Base-by-base conservation (phyloP, 257 asterid genomes). In the Paraleonurus japonicus region DNA sequence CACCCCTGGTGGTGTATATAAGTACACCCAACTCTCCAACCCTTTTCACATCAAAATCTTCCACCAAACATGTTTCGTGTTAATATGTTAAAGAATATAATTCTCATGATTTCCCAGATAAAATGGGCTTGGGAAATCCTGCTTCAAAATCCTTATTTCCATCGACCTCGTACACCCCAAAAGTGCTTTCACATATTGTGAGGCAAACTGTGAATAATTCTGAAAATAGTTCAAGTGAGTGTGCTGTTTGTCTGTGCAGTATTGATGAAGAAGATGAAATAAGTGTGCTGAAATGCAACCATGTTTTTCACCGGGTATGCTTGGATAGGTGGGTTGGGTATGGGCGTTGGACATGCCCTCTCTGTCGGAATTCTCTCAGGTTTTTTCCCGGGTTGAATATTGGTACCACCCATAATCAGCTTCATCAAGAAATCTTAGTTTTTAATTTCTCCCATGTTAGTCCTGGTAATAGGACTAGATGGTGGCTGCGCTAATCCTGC, bases 261-360 rank as follows among this genome's bases (percentile, higher is more conserved):
- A 39, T 80, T 8, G 58, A 27, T 0, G 81, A 23, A 17, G 81
- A 72, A 0, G 87, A 80, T 1, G 77, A 83, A 12, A 65, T 77
- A 58, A 39, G 81, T 24, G 80, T 70, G 76, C 71, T 83, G 51
- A 78, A 24, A 27, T 83, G 85, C 64, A 32, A 57, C 26, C 87
- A 83, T 48, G 57, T 74, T 7, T 83, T 83, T 27, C 87, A 83
- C 47, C 32, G 65, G 0, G 81, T 19, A 9, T 83, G 87, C 39
- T 75, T 80, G 33, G 85, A 80, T 3, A 57, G 85, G 32, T 80
- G 81, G 83, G 8, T 75, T 13, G 83, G 76, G n/a, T 43, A 43
- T 2, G 81, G 81, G 8, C 73, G 78, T 7, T 71, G 61, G 81
- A 80, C 73, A 0, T 83, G 85, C 33, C 87, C 87, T 0, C 69